Evolutionary conservation across 139 green algal genomes (phyloP), one percentile per base, ranked within the genome.

Genomic region (Medakamo hakoo): DNA sequence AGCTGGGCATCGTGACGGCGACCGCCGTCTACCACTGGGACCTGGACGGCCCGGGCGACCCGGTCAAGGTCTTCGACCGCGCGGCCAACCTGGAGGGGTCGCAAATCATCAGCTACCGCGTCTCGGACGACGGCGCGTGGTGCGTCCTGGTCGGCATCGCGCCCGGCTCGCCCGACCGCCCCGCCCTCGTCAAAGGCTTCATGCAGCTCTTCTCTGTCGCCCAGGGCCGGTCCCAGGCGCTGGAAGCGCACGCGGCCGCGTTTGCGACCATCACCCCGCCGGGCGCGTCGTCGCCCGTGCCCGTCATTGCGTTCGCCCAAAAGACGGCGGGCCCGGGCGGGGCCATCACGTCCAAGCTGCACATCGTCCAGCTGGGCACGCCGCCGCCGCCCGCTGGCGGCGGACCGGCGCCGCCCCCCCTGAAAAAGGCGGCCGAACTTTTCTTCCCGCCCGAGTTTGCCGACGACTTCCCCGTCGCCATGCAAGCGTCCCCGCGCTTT

Each of bases 131-230:
- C 57, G 77, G 73, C 52, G 97, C 97, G 80, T 99, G 93, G 93
- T 86, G 82, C 60, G 89, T 97, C 32, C 76, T 99, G 27, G 86
- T 99, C 31, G 93, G 93, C 72, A 99, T 99, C 64, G 90, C 90
- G 1, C 86, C 87, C 14, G 93, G 93, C 23, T 77, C 83, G 1
- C 78, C 91, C 21, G 92, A 97, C 59, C 81, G 93, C 72, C 93
- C 93, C 21, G 73, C 84, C 69, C 84, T 99, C 30, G 92, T 96
- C 1, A 94, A 93, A 65, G 93, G 93, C n/a, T 88, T 93, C 63
- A 97, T 99, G 93, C 93, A 99, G 81, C 83, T 99, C 66, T 98
- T 90, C 74, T 96, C 87, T 3, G 81, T 95, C 55, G 93, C 96
- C 57, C 91, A 97, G 81, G 59, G 78, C 59, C 87, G 94, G 68